Evolutionary conservation across 2,329 filamentous ascomycete genomes (phyloP).

Genomic region (Ilyonectria sp.): DNA sequence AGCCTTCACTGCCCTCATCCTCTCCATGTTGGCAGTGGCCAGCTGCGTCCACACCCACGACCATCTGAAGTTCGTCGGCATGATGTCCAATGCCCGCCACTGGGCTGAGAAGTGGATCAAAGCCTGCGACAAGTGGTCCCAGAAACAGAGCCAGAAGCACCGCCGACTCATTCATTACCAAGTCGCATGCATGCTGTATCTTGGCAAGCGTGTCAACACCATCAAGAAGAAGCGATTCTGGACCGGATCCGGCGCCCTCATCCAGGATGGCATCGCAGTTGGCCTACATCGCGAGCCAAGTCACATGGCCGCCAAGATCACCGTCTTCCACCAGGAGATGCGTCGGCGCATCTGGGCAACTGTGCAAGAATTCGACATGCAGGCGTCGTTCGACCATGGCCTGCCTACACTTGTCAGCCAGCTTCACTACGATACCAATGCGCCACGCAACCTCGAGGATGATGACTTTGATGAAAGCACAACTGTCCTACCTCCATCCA

Average conservation of each 20-base stretch:
- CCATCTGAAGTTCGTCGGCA: conserved; percentile 68
- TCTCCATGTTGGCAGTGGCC: conserved; percentile 74
- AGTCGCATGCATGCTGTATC: conserved; percentile 71
- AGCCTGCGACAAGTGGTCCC: conserved; percentile 69
- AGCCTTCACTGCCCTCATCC: conserved; percentile 69
- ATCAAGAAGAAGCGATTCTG: conserved; percentile 77
- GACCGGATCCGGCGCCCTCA: conserved; percentile 69
- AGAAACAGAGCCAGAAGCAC: conserved; percentile 73
- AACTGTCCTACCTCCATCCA: conserved; percentile 65
- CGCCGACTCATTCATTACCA: conserved; percentile 74
- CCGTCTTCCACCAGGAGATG: conserved; percentile 75
- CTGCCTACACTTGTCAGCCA: conserved; percentile 71
- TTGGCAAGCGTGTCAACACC: conserved; percentile 74
- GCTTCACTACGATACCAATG: conserved; percentile 68
- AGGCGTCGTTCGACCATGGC: conserved; percentile 73
- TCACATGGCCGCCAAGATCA: conserved; percentile 68
- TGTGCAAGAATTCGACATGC: conserved; percentile 74
- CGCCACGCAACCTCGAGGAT: conserved; percentile 72
- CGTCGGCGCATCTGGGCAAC: conserved; percentile 73
- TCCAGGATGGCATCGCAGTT: conserved; percentile 71
- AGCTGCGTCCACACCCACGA: conserved; percentile 70
- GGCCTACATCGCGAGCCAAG: conserved; percentile 73
- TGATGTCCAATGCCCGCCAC: conserved; percentile 70
- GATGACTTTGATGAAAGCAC: conserved; percentile 70
- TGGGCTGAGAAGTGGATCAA: conserved; percentile 71